Evolutionary conservation across 1,139 yeast genomes (phyloP).

Genomic region (Geotrichum histeridarum): DNA sequence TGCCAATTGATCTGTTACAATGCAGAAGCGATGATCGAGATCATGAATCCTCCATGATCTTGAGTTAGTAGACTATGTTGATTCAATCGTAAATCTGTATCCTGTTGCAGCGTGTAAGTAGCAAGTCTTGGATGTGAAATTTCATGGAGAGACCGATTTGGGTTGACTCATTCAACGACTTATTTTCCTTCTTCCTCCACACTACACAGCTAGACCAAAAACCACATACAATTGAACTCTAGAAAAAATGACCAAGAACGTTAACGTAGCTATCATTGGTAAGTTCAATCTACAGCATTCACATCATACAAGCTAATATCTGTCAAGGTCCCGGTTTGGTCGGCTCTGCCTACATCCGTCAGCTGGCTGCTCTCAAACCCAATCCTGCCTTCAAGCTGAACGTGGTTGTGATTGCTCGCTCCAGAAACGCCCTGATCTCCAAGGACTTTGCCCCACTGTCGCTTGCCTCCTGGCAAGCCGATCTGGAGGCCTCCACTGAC

Average conservation of each 20-base stretch:
- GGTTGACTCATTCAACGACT: neutral
- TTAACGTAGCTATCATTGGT: slow-evolving; percentile 17
- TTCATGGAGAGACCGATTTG: no score
- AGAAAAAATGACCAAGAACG: slow-evolving; percentile 10
- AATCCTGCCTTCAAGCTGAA: slow-evolving; percentile 46
- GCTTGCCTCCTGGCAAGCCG: slow-evolving; percentile 49
- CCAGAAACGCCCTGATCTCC: slow-evolving; percentile 62
- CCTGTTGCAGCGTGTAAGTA: no score
- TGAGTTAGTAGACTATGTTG: neutral
- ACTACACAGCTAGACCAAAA: neutral
- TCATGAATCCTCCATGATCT: no score
- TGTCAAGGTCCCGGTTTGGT: slow-evolving; percentile 78
- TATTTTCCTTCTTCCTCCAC: neutral
- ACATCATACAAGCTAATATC: neutral
- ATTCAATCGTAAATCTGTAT: no score
- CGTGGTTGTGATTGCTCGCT: slow-evolving; percentile 74
- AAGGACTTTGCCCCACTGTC: slow-evolving; percentile 67
- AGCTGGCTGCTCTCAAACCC: slow-evolving; percentile 49
- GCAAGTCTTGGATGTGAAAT: no score
- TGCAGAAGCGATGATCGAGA: no score
- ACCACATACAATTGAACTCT: neutral
- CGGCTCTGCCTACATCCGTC: slow-evolving; percentile 83
- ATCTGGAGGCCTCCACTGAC: slow-evolving; percentile 44
- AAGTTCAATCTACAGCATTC: neutral
- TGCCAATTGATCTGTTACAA: no score